Evolutionary conservation across 1,139 yeast genomes (phyloP).

Genomic region (Pichia cactophila): DNA sequence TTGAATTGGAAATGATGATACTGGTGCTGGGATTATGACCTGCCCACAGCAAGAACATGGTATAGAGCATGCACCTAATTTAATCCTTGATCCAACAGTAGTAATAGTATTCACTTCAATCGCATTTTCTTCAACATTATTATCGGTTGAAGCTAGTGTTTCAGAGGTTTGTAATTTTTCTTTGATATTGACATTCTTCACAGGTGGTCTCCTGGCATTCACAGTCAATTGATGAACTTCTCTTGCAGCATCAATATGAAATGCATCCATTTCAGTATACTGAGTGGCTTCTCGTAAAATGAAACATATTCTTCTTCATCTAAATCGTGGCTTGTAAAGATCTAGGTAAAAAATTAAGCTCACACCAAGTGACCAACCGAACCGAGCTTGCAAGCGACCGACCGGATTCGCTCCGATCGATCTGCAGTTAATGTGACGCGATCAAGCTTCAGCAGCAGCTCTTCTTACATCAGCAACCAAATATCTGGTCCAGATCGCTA

Average conservation of each 20-base stretch:
- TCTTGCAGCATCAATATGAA: conserved; percentile 1
- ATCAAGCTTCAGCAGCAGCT: no score
- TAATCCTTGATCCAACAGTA: background rate
- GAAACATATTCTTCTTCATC: no score
- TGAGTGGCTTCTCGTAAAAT: no score
- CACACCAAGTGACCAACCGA: no score
- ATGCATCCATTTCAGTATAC: background rate
- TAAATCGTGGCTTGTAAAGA: no score
- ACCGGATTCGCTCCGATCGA: no score
- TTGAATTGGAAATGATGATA: conserved; percentile 50
- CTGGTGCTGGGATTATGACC: conserved; percentile 69
- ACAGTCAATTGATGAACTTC: background rate
- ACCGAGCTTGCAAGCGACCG: no score
- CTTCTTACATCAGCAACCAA: no score
- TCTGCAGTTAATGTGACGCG: no score
- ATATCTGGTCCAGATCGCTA: no score
- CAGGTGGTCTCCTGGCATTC: background rate
- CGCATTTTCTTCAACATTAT: background rate
- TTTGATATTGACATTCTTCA: background rate
- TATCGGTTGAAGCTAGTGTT: background rate
- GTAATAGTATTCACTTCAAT: background rate
- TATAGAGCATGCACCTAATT: background rate
- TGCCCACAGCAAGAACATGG: conserved; percentile 41
- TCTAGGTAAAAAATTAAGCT: no score
- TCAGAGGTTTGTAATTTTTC: background rate